Evolutionary conservation across 2,329 filamentous ascomycete species (phyloP).

Genomic region (Talaromyces sp.): DNA sequence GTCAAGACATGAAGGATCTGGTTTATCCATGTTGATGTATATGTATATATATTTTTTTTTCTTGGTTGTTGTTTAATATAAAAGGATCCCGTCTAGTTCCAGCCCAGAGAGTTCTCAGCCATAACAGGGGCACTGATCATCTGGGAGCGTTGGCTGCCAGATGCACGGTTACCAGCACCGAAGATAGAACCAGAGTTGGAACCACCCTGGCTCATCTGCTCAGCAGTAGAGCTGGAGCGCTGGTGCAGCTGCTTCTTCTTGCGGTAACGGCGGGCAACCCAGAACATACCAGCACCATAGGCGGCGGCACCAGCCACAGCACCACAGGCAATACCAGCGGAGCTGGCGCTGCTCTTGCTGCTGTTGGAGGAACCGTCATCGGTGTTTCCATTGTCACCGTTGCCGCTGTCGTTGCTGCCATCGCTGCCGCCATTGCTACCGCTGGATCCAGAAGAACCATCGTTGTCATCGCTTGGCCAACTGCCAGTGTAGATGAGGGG

Average conservation of each 20-base stretch:
- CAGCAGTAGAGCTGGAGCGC: slow-evolving; percentile 70
- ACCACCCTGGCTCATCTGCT: slow-evolving; percentile 67
- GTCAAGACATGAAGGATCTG: slow-evolving; percentile 7
- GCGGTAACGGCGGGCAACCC: slow-evolving; percentile 87
- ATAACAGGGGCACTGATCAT: slow-evolving; percentile 89
- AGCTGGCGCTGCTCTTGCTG: slow-evolving; percentile 47
- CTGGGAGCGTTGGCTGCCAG: slow-evolving; percentile 69
- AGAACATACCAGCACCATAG: slow-evolving; percentile 95
- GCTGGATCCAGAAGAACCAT: slow-evolving; percentile 29
- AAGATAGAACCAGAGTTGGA: slow-evolving; percentile 45
- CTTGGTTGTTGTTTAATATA: slow-evolving; percentile 7
- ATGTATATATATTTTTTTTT: background rate
- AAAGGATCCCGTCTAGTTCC: slow-evolving; percentile 67
- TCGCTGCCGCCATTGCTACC: background rate
- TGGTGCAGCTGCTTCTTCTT: slow-evolving; percentile 77
- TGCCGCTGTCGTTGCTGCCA: slow-evolving; percentile 35
- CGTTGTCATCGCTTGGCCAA: slow-evolving; percentile 25
- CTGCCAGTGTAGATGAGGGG: slow-evolving; percentile 58
- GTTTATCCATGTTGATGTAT: slow-evolving; percentile 17
- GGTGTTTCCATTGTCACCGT: slow-evolving; percentile 30
- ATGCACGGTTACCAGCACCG: slow-evolving; percentile 49
- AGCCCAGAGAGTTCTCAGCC: slow-evolving; percentile 91
- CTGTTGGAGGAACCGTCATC: slow-evolving; percentile 54
- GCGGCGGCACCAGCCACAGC: slow-evolving; percentile 76
- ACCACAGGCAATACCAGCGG: slow-evolving; percentile 71